Percentiles rank a stretch among this genome's conserved stretches.
Conservation (phyloP, 148 eudicot genomes). For the Cornus suecica region DNA sequence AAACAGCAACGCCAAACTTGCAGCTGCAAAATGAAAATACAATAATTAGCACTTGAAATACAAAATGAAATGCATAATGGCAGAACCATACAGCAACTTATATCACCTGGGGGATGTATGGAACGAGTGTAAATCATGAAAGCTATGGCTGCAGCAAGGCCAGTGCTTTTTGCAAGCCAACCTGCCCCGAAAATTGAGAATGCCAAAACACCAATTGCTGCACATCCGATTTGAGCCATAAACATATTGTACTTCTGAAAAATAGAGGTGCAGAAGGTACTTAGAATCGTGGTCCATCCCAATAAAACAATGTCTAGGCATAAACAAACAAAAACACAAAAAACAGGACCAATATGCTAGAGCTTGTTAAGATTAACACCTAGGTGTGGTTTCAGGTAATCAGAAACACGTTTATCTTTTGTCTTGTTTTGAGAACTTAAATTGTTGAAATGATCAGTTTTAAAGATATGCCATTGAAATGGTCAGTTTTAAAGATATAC, state of each 20-base stretch:
- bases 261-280: background rate
- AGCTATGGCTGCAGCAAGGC: constrained; percentile 79
- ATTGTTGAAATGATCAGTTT: no score
- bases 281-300: background rate
- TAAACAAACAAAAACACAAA: background rate
- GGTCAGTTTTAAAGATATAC: no score
- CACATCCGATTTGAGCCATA: constrained; percentile 93
- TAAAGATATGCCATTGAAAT: background rate
- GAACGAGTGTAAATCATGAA: constrained; percentile 76
- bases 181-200: constrained; percentile 78
- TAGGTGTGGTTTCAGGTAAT: background rate
- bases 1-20: constrained; percentile 86
- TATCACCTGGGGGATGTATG: constrained; percentile 83
- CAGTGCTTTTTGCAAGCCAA: constrained; percentile 82
- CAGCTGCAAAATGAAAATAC: constrained; percentile 47
- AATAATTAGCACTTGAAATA: background rate
- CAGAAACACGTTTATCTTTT: background rate
- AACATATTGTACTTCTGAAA: constrained; percentile 97
- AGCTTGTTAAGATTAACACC: background rate
- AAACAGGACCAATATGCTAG: background rate
- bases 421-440: background rate
- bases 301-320: background rate
- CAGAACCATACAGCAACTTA: background rate
- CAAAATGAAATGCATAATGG: background rate
- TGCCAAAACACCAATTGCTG: constrained; percentile 83